phyloP scores from a whole-genome alignment of 1,284 basidiomycete species.

The Leccinum subfulvum region DNA sequence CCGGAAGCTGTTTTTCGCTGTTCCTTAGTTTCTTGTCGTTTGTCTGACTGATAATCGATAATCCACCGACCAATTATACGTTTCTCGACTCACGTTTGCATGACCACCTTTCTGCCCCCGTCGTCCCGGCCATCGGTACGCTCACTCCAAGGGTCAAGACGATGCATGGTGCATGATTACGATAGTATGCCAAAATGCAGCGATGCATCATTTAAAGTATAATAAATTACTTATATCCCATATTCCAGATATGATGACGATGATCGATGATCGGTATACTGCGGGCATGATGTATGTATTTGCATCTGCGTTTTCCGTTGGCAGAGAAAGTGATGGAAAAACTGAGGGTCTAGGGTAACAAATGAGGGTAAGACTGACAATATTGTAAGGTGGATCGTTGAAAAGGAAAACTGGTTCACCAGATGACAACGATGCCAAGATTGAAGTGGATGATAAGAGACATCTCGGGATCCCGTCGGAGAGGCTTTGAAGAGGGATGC shows the following conservation, averaged over 20 bases:
- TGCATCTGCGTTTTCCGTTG: neutral
- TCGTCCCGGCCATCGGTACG: too few species aligned
- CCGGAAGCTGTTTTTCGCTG: neutral
- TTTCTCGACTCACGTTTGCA: too few species aligned
- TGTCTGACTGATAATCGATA: neutral
- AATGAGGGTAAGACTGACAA: too few species aligned
- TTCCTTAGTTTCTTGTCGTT: neutral
- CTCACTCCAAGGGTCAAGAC: neutral
- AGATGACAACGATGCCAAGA: neutral
- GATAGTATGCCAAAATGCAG: too few species aligned
- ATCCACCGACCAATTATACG: neutral
- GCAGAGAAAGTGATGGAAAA: neutral
- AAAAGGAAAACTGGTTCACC: neutral
- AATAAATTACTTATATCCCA: neutral
- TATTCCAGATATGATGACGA: neutral
- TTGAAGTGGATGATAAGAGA: neutral
- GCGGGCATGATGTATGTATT: neutral
- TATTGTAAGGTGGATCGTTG: neutral
- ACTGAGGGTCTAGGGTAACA: too few species aligned
- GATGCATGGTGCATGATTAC: too few species aligned
- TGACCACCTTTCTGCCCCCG: too few species aligned
- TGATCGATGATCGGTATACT: neutral
- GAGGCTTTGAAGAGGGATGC: neutral
- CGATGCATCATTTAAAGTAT: neutral
- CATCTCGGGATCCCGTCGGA: neutral